phyloP scores from a whole-genome alignment of 2,329 filamentous ascomycete genomes.

The Beauveria australis region DNA sequence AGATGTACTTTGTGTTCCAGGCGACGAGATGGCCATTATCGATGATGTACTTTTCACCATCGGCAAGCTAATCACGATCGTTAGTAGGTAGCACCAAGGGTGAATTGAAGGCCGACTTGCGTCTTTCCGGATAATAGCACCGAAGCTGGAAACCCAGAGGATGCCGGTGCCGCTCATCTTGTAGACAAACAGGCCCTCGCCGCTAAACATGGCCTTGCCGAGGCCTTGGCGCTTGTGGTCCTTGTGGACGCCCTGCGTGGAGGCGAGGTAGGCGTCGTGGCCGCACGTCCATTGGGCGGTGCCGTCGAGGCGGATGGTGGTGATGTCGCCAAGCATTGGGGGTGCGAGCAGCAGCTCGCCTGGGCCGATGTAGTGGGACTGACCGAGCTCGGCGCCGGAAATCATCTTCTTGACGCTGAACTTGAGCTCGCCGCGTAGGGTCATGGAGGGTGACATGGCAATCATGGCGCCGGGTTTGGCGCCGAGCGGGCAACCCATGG shows the following conservation, averaged over 20 bases:
- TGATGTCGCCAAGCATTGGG: constrained; percentile 73
- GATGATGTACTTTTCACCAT: constrained; percentile 81
- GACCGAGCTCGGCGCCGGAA: constrained; percentile 67
- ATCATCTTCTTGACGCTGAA: constrained; percentile 92
- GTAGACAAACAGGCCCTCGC: constrained; percentile 86
- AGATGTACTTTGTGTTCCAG: constrained; percentile 91
- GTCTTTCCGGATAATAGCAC: constrained; percentile 90
- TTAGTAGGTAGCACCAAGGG: constrained; percentile 18
- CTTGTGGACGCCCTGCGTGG: constrained; percentile 78
- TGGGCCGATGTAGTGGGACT: constrained; percentile 77
- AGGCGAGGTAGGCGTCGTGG: constrained; percentile 77
- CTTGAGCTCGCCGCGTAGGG: constrained; percentile 72
- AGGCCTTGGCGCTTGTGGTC: constrained; percentile 82
- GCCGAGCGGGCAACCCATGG: constrained; percentile 74
- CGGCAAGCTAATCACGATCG: constrained; percentile 34
- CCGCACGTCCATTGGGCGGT: constrained; percentile 75
- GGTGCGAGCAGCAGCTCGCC: constrained; percentile 85
- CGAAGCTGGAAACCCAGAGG: constrained; percentile 86
- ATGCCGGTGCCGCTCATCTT: constrained; percentile 75
- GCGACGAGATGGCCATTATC: constrained; percentile 91
- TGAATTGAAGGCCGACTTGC: constrained; percentile 41
- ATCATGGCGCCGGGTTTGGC: constrained; percentile 87
- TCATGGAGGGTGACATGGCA: constrained; percentile 84
- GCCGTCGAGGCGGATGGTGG: constrained; percentile 65
- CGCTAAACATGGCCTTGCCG: constrained; percentile 86